Base-by-base conservation (phyloP, 768 basidiomycete species). In the Leucosporidium scottii region DNA sequence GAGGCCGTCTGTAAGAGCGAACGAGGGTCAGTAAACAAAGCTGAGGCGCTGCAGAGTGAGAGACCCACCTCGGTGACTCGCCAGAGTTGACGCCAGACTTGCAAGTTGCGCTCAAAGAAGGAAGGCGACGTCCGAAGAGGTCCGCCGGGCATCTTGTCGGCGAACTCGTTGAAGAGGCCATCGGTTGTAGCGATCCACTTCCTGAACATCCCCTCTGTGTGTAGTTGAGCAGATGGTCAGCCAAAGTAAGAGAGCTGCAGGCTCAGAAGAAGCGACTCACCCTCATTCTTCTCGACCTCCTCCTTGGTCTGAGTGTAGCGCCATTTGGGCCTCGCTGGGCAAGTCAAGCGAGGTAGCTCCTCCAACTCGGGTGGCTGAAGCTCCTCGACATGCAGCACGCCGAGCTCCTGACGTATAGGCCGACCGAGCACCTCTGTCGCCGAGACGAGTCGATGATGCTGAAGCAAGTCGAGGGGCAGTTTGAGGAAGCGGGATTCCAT, bases 1-100 rank as follows among this genome's bases (percentile, higher is more conserved):
- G 9, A 31, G 30, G 48, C 7, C 39, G 8, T 23, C n/a, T n/a
- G 48, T 21, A 3, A 21, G 2, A 9, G 8, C 21, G 23, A 9
- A 61, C 15, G 30, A 23, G 31, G 20, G 30, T 23, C 10, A 27
- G 5, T 66, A n/a, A 3, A 71, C 88, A 78, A 96, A 93, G 44
- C 94, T 82, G 53, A 97, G 84, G 59, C 10, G 39, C 94, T 82
- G 59, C 96, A 84, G 25, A 97, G 81, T 70, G 97, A 90, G 73
- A 92, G 85, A 0, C 90, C 90, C 30, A 89, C 87, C 79, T 98
- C 94, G 9, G 87, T 86, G 27, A 96, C 93, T 48, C 94, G 85
- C 94, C 94, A 97, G 85, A 97, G 79, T 80, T 97, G 94, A 70
- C 93, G 80, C 93, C 93, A 97, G 20, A 96, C 92, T 76, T 96